Conservation (phyloP, 1,284 basidiomycete species). For the Apiotrichum mycotoxinovorans region DNA sequence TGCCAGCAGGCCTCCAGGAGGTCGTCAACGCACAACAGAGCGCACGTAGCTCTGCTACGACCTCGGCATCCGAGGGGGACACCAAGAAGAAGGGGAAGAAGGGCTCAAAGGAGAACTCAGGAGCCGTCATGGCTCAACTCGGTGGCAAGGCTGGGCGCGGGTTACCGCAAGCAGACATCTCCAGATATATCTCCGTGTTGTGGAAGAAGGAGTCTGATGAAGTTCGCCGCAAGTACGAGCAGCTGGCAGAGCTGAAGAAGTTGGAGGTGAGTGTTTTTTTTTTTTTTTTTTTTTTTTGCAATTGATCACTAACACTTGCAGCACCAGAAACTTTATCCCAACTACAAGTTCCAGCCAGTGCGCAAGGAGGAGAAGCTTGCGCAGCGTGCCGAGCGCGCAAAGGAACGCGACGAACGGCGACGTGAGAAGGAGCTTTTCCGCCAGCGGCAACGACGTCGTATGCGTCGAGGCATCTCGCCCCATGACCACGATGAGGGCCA, state of each 20-base stretch:
- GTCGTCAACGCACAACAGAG: neutral
- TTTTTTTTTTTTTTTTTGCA: neutral
- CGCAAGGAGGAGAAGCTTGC: constrained; percentile 63
- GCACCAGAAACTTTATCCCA: constrained; percentile 63
- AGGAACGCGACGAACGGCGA: constrained; percentile 30
- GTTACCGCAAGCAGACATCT: constrained; percentile 67
- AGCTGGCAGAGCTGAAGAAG: constrained; percentile 65
- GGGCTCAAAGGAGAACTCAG: constrained; percentile 24
- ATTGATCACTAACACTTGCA: constrained; percentile 13
- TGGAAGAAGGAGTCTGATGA: constrained; percentile 63
- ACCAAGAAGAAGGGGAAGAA: constrained; percentile 25
- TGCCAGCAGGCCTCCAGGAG: neutral
- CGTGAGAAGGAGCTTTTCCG: constrained; percentile 23
- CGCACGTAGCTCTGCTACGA: neutral
- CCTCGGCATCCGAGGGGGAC: constrained; percentile 6
- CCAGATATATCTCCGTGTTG: constrained; percentile 63
- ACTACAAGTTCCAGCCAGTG: constrained; percentile 68
- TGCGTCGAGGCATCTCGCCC: neutral
- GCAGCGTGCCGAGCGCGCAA: constrained; percentile 50
- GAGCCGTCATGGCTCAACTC: constrained; percentile 20
- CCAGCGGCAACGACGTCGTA: neutral
- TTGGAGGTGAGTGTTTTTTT: constrained; percentile 52
- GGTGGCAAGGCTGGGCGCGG: constrained; percentile 47
- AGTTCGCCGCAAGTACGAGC: constrained; percentile 63
- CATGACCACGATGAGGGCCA: neutral